Evolutionary conservation across 73 alveolate species (phyloP).

Genomic region (Paramecium tetraurelia): DNA sequence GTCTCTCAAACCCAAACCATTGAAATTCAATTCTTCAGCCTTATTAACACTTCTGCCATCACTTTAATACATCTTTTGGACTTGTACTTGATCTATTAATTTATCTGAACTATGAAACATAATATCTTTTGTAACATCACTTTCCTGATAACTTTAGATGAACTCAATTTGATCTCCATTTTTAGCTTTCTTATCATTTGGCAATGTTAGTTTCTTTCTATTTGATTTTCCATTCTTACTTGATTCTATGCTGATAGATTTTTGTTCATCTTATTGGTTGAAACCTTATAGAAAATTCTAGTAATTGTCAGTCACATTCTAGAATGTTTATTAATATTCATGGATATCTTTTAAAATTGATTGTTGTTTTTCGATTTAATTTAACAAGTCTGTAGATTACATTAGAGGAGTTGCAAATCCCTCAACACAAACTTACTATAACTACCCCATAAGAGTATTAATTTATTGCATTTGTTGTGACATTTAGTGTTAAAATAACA

Average conservation of each 20-base stretch:
- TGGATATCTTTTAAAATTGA: neutral
- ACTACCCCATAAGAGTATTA: neutral
- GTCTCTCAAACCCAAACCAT: constrained; percentile 4
- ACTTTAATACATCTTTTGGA: neutral
- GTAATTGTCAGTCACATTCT: constrained; percentile 8
- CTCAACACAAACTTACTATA: constrained; percentile 27
- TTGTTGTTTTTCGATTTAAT: neutral
- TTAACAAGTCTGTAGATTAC: neutral
- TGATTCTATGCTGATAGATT: neutral
- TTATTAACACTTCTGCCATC: constrained; percentile 1
- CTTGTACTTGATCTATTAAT: neutral
- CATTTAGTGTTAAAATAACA: constrained; percentile 23
- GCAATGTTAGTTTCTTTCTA: constrained; percentile 14
- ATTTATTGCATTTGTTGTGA: neutral
- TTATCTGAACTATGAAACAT: constrained; percentile 36
- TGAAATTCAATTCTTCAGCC: neutral
- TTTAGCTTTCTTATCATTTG: neutral
- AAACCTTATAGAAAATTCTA: neutral
- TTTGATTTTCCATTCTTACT: neutral
- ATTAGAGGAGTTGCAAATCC: neutral
- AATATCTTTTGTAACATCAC: constrained; percentile 25
- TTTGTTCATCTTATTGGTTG: neutral
- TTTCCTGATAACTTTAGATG: constrained; percentile 5
- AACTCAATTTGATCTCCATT: constrained; percentile 18
- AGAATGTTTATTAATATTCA: neutral